A percentile compares a stretch with the other conserved stretches of the same genome.
phyloP scores from a whole-genome alignment of 2,329 filamentous ascomycete species.

The Nemania diffusa region DNA sequence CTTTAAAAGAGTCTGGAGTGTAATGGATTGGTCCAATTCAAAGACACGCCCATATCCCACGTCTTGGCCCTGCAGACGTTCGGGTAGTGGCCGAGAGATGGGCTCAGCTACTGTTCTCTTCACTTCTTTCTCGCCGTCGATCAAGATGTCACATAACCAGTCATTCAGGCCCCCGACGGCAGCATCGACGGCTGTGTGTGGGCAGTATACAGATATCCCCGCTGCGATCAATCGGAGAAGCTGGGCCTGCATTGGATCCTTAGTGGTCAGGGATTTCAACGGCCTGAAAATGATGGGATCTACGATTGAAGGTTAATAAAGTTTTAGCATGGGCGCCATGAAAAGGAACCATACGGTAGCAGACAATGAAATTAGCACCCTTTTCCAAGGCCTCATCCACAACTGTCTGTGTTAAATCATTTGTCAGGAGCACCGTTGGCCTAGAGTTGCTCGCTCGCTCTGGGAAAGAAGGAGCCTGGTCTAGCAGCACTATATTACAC shows the following conservation, averaged over 20 bases:
- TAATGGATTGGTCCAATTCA: conserved; percentile 53
- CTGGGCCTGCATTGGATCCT: conserved; percentile 86
- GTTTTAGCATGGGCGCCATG: not conserved
- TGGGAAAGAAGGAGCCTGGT: conserved; percentile 65
- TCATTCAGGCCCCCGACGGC: conserved; percentile 87
- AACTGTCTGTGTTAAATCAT: conserved; percentile 89
- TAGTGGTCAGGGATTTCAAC: conserved; percentile 86
- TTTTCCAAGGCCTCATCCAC: conserved; percentile 87
- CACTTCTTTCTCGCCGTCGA: conserved; percentile 57
- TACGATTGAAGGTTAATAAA: conserved; percentile 51
- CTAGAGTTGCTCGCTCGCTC: conserved; percentile 53
- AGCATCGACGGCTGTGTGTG: conserved; percentile 94
- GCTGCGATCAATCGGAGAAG: conserved; percentile 83
- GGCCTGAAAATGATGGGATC: conserved; percentile 97
- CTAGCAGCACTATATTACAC: conserved; percentile 59
- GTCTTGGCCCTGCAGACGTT: conserved; percentile 54
- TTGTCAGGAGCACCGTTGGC: conserved; percentile 69
- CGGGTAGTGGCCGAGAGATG: conserved; percentile 54
- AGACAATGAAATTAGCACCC: conserved; percentile 81
- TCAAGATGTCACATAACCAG: conserved; percentile 90
- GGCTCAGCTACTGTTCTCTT: conserved; percentile 59
- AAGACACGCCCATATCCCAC: conserved; percentile 65
- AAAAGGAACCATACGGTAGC: conserved; percentile 73
- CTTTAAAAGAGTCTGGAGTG: conserved; percentile 58
- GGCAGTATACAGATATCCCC: conserved; percentile 94